Conservation (phyloP, 1,139 yeast species). For the Yamadazyma trypodendri region DNA sequence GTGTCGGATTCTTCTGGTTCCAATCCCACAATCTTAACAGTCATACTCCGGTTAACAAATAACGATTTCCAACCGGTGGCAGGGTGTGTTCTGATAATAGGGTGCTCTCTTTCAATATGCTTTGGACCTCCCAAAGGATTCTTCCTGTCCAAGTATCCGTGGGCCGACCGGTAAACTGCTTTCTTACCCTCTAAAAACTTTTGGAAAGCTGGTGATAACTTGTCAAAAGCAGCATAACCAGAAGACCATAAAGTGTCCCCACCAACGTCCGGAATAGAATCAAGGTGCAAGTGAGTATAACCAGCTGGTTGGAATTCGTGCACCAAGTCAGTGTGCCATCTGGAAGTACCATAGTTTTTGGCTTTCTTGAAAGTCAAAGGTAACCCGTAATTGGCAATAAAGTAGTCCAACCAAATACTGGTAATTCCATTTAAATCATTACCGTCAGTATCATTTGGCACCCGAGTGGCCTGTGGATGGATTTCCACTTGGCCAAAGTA, state of each 20-base stretch:
- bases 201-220: conserved; percentile 36
- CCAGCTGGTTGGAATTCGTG: conserved; percentile 41
- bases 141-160: conserved; percentile 30
- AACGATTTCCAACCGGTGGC: conserved; percentile 45
- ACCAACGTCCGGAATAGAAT: conserved; percentile 34
- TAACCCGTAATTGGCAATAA: conserved; percentile 21
- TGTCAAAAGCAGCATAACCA: conserved; percentile 40
- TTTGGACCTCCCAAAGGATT: conserved; percentile 38
- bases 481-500: conserved; percentile 46
- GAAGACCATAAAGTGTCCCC: conserved; percentile 40
- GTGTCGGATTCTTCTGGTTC: conserved; percentile 31
- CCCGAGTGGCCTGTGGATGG: conserved; percentile 40
- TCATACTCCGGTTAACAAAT: conserved; percentile 34
- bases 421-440: conserved; percentile 37
- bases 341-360: conserved; percentile 27
- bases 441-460: conserved; percentile 24
- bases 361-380: conserved; percentile 29
- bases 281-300: conserved; percentile 36
- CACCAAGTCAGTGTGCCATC: conserved; percentile 39
- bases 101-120: conserved; percentile 38
- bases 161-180: conserved; percentile 35
- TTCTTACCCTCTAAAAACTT: conserved; percentile 37
- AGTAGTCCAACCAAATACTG: conserved; percentile 53
- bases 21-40: conserved; percentile 15
- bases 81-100: conserved; percentile 41